Conservation (phyloP, 2,329 filamentous ascomycete genomes). For the Cladophialophora chaetospira region DNA sequence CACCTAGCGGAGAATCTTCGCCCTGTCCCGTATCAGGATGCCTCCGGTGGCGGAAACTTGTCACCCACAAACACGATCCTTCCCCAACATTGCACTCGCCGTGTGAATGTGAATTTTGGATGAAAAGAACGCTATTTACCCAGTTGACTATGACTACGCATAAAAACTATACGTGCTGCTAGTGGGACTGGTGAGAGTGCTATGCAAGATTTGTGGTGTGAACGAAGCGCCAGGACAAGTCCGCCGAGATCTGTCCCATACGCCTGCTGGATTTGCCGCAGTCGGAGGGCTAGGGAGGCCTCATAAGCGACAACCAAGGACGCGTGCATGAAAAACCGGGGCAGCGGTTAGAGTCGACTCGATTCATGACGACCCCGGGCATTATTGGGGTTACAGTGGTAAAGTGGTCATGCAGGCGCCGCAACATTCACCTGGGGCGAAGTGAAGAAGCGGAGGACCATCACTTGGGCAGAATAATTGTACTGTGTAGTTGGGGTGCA, state of each 20-base stretch:
- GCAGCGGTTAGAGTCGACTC: not conserved
- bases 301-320: slow-evolving; percentile 13
- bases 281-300: not conserved
- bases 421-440: not conserved
- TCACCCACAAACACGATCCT: slow-evolving; percentile 5
- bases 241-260: not conserved
- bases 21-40: not conserved
- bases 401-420: not conserved
- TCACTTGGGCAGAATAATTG: too few relatives aligned
- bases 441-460: too few relatives aligned
- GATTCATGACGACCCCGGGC: not conserved
- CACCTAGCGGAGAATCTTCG: slow-evolving; percentile 1
- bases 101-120: not conserved
- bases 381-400: too few relatives aligned
- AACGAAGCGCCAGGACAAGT: slow-evolving; percentile 1
- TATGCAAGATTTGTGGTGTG: slow-evolving; percentile 1
- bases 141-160: not conserved
- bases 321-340: slow-evolving; percentile 6
- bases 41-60: slow-evolving; percentile 15
- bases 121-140: not conserved
- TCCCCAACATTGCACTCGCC: slow-evolving; percentile 1
- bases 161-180: not conserved
- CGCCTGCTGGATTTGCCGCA: slow-evolving; percentile 5
- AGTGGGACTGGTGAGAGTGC: not conserved
- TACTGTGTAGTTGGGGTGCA: too few relatives aligned